These are phyloP conservation scores for Citrus maxima DNA, from an alignment of 345 rosid species.

Conservation along the genomic window DNA sequence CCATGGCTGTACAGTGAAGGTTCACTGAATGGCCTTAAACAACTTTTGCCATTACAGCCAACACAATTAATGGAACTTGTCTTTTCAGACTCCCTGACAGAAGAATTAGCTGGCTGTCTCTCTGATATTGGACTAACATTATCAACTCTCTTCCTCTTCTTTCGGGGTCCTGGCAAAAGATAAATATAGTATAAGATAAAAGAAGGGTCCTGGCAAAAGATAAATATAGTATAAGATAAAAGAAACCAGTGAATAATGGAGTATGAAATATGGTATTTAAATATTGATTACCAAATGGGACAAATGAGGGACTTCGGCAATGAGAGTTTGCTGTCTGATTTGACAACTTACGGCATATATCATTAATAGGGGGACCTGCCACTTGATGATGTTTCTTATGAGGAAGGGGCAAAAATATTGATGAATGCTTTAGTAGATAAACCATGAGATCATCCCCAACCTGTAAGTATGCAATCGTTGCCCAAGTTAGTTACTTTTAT, in stretches of 20 bases:
- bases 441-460: slow-evolving; percentile 65
- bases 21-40: background rate
- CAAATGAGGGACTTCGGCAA: slow-evolving; percentile 13
- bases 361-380: slow-evolving; percentile 49
- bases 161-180: slow-evolving; percentile 28
- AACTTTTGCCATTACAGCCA: background rate
- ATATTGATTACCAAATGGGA: slow-evolving; percentile 20
- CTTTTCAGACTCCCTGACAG: background rate
- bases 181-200: background rate
- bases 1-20: background rate
- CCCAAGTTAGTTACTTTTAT: background rate
- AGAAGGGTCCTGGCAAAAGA: slow-evolving; percentile 25
- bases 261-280: background rate
- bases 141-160: slow-evolving; percentile 29
- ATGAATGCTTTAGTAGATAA: slow-evolving; percentile 55
- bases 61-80: slow-evolving; percentile 1
- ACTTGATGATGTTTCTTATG: slow-evolving; percentile 61
- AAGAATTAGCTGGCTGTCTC: slow-evolving; percentile 18
- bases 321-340: slow-evolving; percentile 14
- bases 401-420: slow-evolving; percentile 56
- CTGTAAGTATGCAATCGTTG: slow-evolving; percentile 29
- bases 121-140: slow-evolving; percentile 11
- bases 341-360: slow-evolving; percentile 16
- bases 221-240: background rate
- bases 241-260: background rate